phyloP scores from a whole-genome alignment of 164 flowering plant genomes.

The Nymphaea colorata region DNA sequence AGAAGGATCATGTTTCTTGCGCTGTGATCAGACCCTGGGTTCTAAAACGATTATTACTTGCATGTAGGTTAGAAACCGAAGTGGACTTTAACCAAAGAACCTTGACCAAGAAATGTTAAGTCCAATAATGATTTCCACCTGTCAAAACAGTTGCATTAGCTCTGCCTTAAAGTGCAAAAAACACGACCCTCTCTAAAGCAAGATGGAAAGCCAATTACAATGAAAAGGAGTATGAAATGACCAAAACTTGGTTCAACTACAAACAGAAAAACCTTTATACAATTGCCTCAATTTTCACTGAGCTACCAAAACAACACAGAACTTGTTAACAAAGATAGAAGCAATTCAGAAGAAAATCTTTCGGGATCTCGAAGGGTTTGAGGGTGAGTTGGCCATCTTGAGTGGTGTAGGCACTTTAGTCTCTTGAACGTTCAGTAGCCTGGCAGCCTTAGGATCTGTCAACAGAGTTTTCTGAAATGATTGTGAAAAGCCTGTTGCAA shows the following conservation, averaged over 20 bases:
- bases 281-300: not conserved
- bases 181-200: not conserved
- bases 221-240: too few relatives aligned
- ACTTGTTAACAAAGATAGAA: not conserved
- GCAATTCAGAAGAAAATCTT: slow-evolving; percentile 54
- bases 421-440: slow-evolving; percentile 40
- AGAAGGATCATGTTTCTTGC: too few relatives aligned
- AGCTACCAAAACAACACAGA: not conserved
- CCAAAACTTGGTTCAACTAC: not conserved
- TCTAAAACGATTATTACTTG: too few relatives aligned
- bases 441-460: slow-evolving; percentile 67
- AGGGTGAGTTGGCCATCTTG: slow-evolving; percentile 21
- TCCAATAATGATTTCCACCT: not conserved
- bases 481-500: slow-evolving; percentile 94
- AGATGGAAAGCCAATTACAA: not conserved
- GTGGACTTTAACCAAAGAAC: too few relatives aligned
- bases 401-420: slow-evolving; percentile 23
- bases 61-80: too few relatives aligned
- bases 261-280: not conserved
- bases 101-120: too few relatives aligned
- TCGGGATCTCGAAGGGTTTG: slow-evolving; percentile 32
- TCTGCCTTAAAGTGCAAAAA: not conserved
- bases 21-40: too few relatives aligned
- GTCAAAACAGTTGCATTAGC: not conserved
- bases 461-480: slow-evolving; percentile 80